These are phyloP conservation scores for Phytophthora citricola DNA, from an alignment of 352 stramenopile species.

Conservation along the genomic window DNA sequence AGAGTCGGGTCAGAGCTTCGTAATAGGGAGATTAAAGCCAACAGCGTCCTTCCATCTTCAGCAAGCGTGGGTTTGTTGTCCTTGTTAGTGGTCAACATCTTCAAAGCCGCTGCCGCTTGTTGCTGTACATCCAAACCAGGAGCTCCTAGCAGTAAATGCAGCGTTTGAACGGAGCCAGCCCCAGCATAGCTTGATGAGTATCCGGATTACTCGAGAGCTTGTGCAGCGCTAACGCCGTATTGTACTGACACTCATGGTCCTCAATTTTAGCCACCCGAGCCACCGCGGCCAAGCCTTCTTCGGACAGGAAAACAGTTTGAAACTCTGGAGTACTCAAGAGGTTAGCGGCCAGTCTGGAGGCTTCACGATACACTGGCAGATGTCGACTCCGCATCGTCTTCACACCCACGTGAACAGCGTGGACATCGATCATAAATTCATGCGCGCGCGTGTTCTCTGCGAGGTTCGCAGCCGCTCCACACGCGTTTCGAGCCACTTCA, in stretches of 20 bases:
- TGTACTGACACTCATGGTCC: constrained; percentile 92
- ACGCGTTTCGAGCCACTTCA: constrained; percentile 92
- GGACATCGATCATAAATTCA: constrained; percentile 82
- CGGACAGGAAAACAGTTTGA: constrained; percentile 85
- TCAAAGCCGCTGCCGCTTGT: constrained; percentile 92
- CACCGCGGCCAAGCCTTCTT: constrained; percentile 80
- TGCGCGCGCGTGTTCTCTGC: constrained; percentile 88
- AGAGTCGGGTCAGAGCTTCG: constrained; percentile 80
- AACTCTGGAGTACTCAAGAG: constrained; percentile 85
- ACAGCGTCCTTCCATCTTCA: constrained; percentile 84
- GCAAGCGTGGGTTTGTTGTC: constrained; percentile 92
- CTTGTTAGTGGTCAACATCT: constrained; percentile 91
- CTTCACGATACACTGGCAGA: constrained; percentile 92
- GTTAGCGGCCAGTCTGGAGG: constrained; percentile 90
- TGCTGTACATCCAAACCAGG: constrained; percentile 79
- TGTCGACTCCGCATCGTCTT: constrained; percentile 91
- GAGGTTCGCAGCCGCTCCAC: constrained; percentile 92
- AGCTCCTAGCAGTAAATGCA: constrained; percentile 81
- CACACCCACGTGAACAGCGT: constrained; percentile 89
- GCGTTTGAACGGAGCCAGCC: constrained; percentile 59
- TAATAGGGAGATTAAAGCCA: constrained; percentile 85
- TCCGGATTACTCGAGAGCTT: constrained; percentile 85
- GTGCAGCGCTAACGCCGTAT: constrained; percentile 87
- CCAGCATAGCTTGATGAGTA: constrained; percentile 75
- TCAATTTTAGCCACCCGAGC: constrained; percentile 90